A percentile compares a stretch with the other conserved stretches of the same genome.
Conservation (phyloP, 495 filamentous ascomycete species). For the Lichina pygmaea region DNA sequence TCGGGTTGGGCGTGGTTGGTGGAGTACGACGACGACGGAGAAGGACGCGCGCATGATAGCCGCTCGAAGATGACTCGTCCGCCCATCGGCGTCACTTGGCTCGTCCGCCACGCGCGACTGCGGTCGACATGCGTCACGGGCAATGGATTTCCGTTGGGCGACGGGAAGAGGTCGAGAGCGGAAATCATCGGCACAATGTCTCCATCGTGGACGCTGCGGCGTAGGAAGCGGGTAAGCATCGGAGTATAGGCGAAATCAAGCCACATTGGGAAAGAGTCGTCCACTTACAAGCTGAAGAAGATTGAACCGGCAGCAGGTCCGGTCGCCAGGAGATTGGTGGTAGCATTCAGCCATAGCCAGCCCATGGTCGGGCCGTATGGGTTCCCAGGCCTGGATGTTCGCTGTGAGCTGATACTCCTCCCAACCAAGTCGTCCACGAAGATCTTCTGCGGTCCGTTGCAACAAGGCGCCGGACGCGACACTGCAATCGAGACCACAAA, state of each 20-base stretch:
- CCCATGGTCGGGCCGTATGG: slow-evolving; percentile 28
- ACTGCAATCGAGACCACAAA: not conserved
- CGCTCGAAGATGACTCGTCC: slow-evolving; percentile 28
- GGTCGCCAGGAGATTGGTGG: slow-evolving; percentile 18
- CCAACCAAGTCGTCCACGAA: not conserved
- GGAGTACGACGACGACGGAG: not conserved
- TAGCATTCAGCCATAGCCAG: slow-evolving; percentile 35
- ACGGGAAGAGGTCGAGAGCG: slow-evolving; percentile 21
- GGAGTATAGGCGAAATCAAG: not conserved
- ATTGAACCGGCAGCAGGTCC: slow-evolving; percentile 21
- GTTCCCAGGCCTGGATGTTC: slow-evolving; percentile 21
- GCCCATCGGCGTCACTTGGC: slow-evolving; percentile 29
- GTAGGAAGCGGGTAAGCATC: not conserved
- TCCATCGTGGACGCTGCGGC: slow-evolving; percentile 26
- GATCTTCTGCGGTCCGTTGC: too few relatives aligned
- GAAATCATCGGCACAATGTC: slow-evolving; percentile 29
- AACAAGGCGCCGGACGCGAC: too few relatives aligned
- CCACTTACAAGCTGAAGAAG: slow-evolving; percentile 30
- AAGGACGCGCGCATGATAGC: slow-evolving; percentile 13
- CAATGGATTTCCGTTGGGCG: slow-evolving; percentile 13
- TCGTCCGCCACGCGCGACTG: slow-evolving; percentile 24
- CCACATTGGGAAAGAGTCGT: not conserved
- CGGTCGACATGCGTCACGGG: slow-evolving; percentile 16
- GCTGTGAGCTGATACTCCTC: not conserved
- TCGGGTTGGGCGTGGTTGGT: not conserved